These are phyloP conservation scores for Pseudogymnoascus sp. DNA, from an alignment of 2,329 filamentous ascomycete genomes.

Conservation along the genomic window DNA sequence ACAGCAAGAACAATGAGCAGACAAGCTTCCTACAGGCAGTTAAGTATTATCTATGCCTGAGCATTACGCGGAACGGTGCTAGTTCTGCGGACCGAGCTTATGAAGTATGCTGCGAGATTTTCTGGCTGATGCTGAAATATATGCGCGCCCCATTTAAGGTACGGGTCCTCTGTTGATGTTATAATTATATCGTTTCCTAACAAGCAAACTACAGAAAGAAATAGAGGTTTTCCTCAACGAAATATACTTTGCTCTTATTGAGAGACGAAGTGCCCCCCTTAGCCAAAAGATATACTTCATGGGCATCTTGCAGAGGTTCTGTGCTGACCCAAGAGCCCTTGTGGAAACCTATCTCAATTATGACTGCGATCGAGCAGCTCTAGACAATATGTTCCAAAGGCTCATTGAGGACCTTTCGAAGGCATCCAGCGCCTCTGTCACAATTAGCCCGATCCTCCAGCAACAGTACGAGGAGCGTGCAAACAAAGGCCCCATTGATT, in stretches of 20 bases:
- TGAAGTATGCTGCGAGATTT: constrained; percentile 93
- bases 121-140: constrained; percentile 93
- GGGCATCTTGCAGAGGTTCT: constrained; percentile 74
- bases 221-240: constrained; percentile 97
- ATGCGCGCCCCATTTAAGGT: constrained; percentile 92
- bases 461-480: constrained; percentile 77
- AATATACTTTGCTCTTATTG: constrained; percentile 87
- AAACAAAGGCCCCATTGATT: constrained; percentile 57
- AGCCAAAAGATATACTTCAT: constrained; percentile 93
- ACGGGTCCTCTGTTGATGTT: constrained; percentile 22
- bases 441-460: constrained; percentile 69
- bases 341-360: constrained; percentile 98
- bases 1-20: constrained; percentile 78
- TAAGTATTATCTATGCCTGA: constrained; percentile 94
- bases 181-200: constrained; percentile 6
- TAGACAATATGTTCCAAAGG: constrained; percentile 95
- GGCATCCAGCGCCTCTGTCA: constrained; percentile 71
- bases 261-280: constrained; percentile 74
- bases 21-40: constrained; percentile 90
- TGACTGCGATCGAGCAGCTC: constrained; percentile 83
- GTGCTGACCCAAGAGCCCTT: constrained; percentile 75
- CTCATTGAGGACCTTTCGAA: constrained; percentile 90
- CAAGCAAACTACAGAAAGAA: constrained; percentile 60
- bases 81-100: constrained; percentile 90
- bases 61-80: constrained; percentile 87